Base-by-base conservation (phyloP, 495 filamentous ascomycete species). In the Neurospora sp. region DNA sequence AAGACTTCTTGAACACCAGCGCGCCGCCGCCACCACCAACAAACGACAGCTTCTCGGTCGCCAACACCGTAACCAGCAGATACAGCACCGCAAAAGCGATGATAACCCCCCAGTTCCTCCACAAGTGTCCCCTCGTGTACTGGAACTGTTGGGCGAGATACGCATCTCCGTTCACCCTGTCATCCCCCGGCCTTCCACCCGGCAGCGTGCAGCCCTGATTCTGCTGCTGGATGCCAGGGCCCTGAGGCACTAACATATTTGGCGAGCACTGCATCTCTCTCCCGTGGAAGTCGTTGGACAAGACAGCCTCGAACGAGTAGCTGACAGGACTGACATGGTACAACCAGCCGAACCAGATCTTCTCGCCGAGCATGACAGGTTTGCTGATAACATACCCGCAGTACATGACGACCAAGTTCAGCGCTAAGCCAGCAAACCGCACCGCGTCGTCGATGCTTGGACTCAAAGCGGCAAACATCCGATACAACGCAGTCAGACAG, bases 71-170 rank as follows among this genome's bases (percentile, higher is more conserved):
- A 44, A 94, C 83, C 35, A 90, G 69, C 39, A 94, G 86, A 72
- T 93, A 94, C 2, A 92, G 82, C 12, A 91, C 86, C 0, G 84
- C 86, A 71, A 92, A 93, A 18, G 90, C 91, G 48, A 93, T 86
- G 44, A 94, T 76, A 23, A 94, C 90, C 69, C 90, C 92, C 77
- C 92, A 93, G 78, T 96, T 94, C 20, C 92, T 90, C 93, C 93
- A 96, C 20, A 94, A 79, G 76, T 96, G 86, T 16, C 79, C 76
- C 2, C 89, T 87, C 5, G 83, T 87, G 77, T 93, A 94, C 62
- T 72, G 74, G 39, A 86, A 82, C 75, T 88, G 89, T 8, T 84
- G 83, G 12, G 79, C 76, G 27, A 94, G 74, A 75, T 93, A 95
- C 23, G 84, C 83, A 20, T 84, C 80, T 1, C 93, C 93, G 4